Conservation (phyloP, 2,329 filamentous ascomycete species). For the Sporothrix luriei region DNA sequence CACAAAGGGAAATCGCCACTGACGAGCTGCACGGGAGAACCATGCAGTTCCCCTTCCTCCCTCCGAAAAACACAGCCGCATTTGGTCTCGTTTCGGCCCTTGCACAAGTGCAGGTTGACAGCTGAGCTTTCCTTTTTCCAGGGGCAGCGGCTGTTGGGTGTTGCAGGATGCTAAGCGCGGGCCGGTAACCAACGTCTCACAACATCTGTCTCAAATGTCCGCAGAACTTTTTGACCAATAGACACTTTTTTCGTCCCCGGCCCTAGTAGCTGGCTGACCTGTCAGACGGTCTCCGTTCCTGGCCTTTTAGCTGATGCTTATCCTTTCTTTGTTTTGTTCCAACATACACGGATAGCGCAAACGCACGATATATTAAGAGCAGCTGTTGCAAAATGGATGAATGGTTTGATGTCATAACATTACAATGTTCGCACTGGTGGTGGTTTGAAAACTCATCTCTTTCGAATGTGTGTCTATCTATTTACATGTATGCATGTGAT, state of each 20-base stretch:
- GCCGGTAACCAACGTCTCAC: neutral
- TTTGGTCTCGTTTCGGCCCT: too few species aligned
- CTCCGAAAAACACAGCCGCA: neutral
- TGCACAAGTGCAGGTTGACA: neutral
- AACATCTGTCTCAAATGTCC: neutral
- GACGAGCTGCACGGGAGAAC: neutral
- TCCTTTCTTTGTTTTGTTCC: neutral
- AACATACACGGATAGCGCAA: neutral
- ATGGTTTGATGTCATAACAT: too few species aligned
- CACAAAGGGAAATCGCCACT: neutral
- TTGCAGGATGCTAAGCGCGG: neutral
- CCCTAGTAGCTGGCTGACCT: neutral
- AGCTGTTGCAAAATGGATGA: neutral
- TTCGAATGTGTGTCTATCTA: constrained; percentile 20
- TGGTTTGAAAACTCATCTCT: neutral
- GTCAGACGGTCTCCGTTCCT: neutral
- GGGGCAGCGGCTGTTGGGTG: neutral
- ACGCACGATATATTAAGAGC: too few species aligned
- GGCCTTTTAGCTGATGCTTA: neutral
- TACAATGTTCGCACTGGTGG: neutral
- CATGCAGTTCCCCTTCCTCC: neutral
- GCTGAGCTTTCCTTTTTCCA: neutral
- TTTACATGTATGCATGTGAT: constrained; percentile 24
- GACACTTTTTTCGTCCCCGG: neutral
- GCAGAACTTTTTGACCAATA: neutral